Conservation (phyloP, 805 yeast species). For the Candida nitratophila region DNA sequence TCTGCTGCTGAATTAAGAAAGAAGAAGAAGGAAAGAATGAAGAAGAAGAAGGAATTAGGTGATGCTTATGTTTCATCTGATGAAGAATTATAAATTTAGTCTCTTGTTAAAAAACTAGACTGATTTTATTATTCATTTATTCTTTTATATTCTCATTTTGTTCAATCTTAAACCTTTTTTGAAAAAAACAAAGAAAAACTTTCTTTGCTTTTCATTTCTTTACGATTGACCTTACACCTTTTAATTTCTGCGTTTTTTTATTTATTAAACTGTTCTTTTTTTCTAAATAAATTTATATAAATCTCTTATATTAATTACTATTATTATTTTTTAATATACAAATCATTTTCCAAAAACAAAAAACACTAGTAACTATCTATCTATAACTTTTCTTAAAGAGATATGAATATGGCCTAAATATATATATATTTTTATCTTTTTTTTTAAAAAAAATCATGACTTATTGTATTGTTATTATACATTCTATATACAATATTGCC, state of each 20-base stretch:
- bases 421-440: too few relatives aligned
- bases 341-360: not conserved
- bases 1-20: slow-evolving; percentile 99
- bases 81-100: slow-evolving; percentile 59
- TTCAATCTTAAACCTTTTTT: too few relatives aligned
- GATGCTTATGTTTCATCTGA: slow-evolving; percentile 98
- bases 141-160: not conserved
- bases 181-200: too few relatives aligned
- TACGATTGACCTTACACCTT: too few relatives aligned
- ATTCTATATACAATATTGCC: too few relatives aligned
- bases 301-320: not conserved
- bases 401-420: too few relatives aligned
- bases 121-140: not conserved
- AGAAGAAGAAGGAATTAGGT: slow-evolving; percentile 99
- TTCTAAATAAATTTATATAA: too few relatives aligned
- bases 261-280: not conserved
- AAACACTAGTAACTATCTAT: too few relatives aligned
- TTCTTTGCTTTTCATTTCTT: too few relatives aligned
- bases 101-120: not conserved
- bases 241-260: not conserved
- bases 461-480: too few relatives aligned
- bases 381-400: too few relatives aligned
- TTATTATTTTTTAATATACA: not conserved
- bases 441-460: too few relatives aligned
- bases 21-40: slow-evolving; percentile 99